Evolutionary conservation across 1,284 basidiomycete genomes (phyloP).

Genomic region (Ceratobasidium sp.): DNA sequence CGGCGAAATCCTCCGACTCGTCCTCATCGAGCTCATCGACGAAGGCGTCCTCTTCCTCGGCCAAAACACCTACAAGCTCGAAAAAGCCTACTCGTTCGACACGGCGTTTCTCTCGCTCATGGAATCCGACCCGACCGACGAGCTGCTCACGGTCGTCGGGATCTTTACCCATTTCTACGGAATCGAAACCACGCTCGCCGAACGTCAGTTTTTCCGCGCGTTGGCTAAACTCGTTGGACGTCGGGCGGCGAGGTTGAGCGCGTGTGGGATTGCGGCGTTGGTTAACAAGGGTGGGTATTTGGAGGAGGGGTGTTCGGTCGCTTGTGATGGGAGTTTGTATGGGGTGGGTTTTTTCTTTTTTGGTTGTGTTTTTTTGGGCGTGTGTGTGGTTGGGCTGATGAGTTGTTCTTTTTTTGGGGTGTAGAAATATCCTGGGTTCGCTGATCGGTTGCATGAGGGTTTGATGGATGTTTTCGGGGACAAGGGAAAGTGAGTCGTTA

Average conservation of each 20-base stretch:
- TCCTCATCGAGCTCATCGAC: slow-evolving; percentile 96
- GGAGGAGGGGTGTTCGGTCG: slow-evolving; percentile 89
- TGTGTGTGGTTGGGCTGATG: background rate
- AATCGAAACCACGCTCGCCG: slow-evolving; percentile 91
- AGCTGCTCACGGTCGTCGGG: slow-evolving; percentile 94
- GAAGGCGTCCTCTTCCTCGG: slow-evolving; percentile 97
- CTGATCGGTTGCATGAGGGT: slow-evolving; percentile 89
- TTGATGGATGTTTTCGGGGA: slow-evolving; percentile 93
- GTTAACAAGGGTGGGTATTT: slow-evolving; percentile 92
- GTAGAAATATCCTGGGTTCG: slow-evolving; percentile 95
- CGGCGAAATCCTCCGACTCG: slow-evolving; percentile 94
- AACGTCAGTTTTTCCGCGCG: slow-evolving; percentile 94
- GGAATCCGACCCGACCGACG: slow-evolving; percentile 98
- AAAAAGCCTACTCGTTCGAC: slow-evolving; percentile 92
- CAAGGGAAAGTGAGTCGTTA: slow-evolving; percentile 77
- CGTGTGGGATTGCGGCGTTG: slow-evolving; percentile 95
- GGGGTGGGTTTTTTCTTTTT: slow-evolving; percentile 71
- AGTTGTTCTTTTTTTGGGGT: background rate
- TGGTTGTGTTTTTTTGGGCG: no score
- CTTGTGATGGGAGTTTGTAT: slow-evolving; percentile 93
- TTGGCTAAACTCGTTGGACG: slow-evolving; percentile 91
- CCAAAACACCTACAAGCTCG: slow-evolving; percentile 97
- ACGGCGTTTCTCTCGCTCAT: slow-evolving; percentile 97
- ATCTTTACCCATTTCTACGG: slow-evolving; percentile 97
- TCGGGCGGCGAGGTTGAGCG: slow-evolving; percentile 86